Percentiles rank a stretch among this genome's conserved stretches.
Conservation (phyloP, 1,139 yeast genomes). For the Suhomyces yuchorum region DNA sequence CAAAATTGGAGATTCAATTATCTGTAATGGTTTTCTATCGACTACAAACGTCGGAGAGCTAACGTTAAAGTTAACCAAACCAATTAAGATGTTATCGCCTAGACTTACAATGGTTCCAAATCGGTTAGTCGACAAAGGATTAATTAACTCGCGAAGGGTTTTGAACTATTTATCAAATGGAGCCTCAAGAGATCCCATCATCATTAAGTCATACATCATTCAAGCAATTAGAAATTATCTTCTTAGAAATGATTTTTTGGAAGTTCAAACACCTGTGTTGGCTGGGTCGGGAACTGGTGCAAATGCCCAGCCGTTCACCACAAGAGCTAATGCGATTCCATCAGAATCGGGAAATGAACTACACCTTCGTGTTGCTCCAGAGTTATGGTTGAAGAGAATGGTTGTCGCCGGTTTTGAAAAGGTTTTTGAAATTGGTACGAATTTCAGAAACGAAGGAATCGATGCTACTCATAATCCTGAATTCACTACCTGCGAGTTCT, state of each 20-base stretch:
- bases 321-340: slow-evolving; percentile 53
- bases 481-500: slow-evolving; percentile 91
- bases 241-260: slow-evolving; percentile 59
- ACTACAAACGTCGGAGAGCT: slow-evolving; percentile 76
- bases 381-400: slow-evolving; percentile 84
- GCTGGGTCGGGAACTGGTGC: slow-evolving; percentile 82
- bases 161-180: slow-evolving; percentile 70
- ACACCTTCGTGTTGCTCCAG: slow-evolving; percentile 88
- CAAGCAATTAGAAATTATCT: slow-evolving; percentile 61
- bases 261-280: slow-evolving; percentile 86
- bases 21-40: slow-evolving; percentile 70
- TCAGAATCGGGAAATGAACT: slow-evolving; percentile 34
- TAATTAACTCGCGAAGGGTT: slow-evolving; percentile 69
- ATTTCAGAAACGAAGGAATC: slow-evolving; percentile 89
- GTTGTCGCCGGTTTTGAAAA: slow-evolving; percentile 83
- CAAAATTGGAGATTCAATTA: slow-evolving; percentile 71
- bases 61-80: slow-evolving; percentile 60
- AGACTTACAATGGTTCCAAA: slow-evolving; percentile 68
- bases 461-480: slow-evolving; percentile 96
- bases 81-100: slow-evolving; percentile 62
- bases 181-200: slow-evolving; percentile 49
- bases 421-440: slow-evolving; percentile 83
- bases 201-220: slow-evolving; percentile 56
- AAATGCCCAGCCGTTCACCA: slow-evolving; percentile 78
- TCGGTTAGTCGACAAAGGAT: slow-evolving; percentile 52